Evolutionary conservation across 148 eudicot species (phyloP).

Genomic region (Dianthus caryophyllus): DNA sequence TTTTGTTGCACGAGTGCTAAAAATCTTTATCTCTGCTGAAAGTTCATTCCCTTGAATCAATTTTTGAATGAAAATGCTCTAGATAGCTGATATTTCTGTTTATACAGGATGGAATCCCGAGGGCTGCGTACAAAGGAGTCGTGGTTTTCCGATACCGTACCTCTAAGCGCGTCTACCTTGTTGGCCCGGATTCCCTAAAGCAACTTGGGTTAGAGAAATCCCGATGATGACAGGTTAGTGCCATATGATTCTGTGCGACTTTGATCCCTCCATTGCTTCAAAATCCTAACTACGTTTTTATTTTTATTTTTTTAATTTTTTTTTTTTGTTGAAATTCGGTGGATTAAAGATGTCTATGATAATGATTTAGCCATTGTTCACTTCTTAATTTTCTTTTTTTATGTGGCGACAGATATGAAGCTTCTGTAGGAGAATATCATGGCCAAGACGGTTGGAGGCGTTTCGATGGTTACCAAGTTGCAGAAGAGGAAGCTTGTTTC

Average conservation of each 20-base stretch:
- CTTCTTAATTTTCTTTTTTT: not conserved
- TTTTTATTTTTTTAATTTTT: too few species aligned
- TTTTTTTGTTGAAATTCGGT: not conserved
- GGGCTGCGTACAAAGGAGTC: slow-evolving; percentile 90
- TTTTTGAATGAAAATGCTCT: not conserved
- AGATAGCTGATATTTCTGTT: slow-evolving; percentile 9
- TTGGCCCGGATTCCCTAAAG: slow-evolving; percentile 68
- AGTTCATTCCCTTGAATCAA: not conserved
- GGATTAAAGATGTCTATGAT: not conserved
- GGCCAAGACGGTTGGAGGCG: slow-evolving; percentile 2
- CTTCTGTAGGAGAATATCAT: not conserved
- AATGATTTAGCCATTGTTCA: not conserved
- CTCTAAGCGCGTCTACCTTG: slow-evolving; percentile 66
- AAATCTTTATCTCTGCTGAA: not conserved
- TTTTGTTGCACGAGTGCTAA: not conserved
- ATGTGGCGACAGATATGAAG: slow-evolving; percentile 1
- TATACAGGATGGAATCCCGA: slow-evolving; percentile 83
- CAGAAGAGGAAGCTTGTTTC: not conserved
- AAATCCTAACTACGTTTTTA: not conserved
- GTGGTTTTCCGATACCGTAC: slow-evolving; percentile 74
- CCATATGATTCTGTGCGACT: not conserved
- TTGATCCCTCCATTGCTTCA: not conserved
- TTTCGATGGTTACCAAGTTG: slow-evolving; percentile 1
- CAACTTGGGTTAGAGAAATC: slow-evolving; percentile 49
- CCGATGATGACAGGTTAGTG: slow-evolving; percentile 29